Conservation (phyloP, 2,329 filamentous ascomycete species). For the Sporothrix variecibatus region DNA sequence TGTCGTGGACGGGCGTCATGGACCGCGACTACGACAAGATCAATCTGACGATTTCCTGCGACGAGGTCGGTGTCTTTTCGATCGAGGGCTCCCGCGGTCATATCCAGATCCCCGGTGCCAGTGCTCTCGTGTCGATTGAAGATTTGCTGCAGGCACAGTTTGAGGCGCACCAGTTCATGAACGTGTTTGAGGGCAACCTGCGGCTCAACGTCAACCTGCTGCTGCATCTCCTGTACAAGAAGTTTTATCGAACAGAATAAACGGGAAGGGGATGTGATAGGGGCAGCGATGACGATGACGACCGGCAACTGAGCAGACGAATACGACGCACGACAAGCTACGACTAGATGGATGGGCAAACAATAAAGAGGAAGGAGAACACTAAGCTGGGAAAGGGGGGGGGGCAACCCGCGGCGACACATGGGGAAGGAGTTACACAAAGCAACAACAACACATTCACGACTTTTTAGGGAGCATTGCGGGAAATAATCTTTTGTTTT, state of each 20-base stretch:
- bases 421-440: not conserved
- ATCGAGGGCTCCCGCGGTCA: constrained; percentile 88
- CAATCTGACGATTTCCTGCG: constrained; percentile 90
- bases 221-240: constrained; percentile 96
- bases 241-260: constrained; percentile 81
- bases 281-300: not conserved
- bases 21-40: constrained; percentile 87
- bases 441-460: not conserved
- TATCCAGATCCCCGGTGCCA: constrained; percentile 95
- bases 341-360: not conserved
- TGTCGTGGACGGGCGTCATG: constrained; percentile 82
- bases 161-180: constrained; percentile 95
- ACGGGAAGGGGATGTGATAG: not conserved
- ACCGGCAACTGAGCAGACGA: not conserved
- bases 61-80: constrained; percentile 90
- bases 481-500: not conserved
- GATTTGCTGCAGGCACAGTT: constrained; percentile 96
- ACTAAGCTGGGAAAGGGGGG: too few relatives aligned
- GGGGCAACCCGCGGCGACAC: constrained; percentile 2
- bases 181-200: constrained; percentile 81
- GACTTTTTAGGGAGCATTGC: constrained; percentile 3
- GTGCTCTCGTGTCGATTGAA: constrained; percentile 84
- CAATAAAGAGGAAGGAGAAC: not conserved
- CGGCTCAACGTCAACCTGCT: constrained; percentile 95
- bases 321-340: constrained; percentile 14